Evolutionary conservation across 208 protist genomes (phyloP).

Genomic region (Novymonas esmeraldas): DNA sequence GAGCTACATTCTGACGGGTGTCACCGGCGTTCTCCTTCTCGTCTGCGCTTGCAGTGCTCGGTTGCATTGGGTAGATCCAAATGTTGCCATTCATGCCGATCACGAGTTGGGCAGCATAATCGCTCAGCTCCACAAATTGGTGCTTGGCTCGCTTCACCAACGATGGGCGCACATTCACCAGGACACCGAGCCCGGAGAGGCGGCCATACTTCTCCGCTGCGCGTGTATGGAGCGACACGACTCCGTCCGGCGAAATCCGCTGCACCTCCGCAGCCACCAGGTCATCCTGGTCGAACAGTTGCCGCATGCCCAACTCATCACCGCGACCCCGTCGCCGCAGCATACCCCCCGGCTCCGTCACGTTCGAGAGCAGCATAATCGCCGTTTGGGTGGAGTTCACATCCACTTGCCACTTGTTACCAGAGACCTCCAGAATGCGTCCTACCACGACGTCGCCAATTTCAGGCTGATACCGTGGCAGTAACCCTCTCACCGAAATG

Average conservation of each 20-base stretch:
- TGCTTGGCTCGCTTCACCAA: conserved; percentile 80
- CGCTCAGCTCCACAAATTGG: conserved; percentile 68
- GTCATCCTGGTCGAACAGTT: conserved; percentile 96
- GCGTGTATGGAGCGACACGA: conserved; percentile 95
- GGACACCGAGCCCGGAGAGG: conserved; percentile 49
- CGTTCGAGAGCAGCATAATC: conserved; percentile 96
- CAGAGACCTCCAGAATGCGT: conserved; percentile 89
- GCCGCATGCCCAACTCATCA: conserved; percentile 96
- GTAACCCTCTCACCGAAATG: conserved; percentile 79
- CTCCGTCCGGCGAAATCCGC: conserved; percentile 86
- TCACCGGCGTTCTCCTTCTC: conserved; percentile 29
- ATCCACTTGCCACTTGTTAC: conserved; percentile 96
- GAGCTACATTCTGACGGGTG: conserved; percentile 46
- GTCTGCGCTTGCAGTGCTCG: not conserved
- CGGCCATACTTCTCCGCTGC: conserved; percentile 86
- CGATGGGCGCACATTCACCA: conserved; percentile 69
- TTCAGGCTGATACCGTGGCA: conserved; percentile 92
- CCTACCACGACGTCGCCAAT: conserved; percentile 98
- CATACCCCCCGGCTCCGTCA: conserved; percentile 97
- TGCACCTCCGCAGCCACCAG: conserved; percentile 96
- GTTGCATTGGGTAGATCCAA: conserved; percentile 70
- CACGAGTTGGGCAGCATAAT: conserved; percentile 42
- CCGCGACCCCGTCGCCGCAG: conserved; percentile 88
- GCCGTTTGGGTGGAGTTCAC: conserved; percentile 91
- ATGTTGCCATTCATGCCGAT: conserved; percentile 91